Conservation (phyloP, 2,329 filamentous ascomycete species). For the Ilyonectria mors-panacis region DNA sequence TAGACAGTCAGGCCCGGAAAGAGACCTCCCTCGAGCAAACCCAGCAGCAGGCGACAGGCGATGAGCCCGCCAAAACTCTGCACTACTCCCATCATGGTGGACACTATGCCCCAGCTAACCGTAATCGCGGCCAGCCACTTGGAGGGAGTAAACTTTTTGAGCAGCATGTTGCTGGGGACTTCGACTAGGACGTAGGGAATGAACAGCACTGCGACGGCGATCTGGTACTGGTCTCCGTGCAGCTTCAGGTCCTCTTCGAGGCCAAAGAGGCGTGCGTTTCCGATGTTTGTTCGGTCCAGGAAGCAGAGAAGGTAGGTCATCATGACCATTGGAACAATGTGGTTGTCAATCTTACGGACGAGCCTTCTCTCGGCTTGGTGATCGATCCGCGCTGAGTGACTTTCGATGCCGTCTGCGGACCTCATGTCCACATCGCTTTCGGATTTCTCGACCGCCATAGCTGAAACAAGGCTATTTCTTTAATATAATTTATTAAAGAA, state of each 20-base stretch:
- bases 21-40: slow-evolving; percentile 49
- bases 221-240: slow-evolving; percentile 74
- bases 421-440: not conserved
- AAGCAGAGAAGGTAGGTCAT: slow-evolving; percentile 17
- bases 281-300: slow-evolving; percentile 63
- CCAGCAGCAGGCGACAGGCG: slow-evolving; percentile 63
- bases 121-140: slow-evolving; percentile 69
- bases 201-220: slow-evolving; percentile 72
- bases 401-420: not conserved
- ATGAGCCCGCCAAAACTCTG: slow-evolving; percentile 63
- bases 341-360: slow-evolving; percentile 22
- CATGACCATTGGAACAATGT: slow-evolving; percentile 27
- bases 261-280: slow-evolving; percentile 56
- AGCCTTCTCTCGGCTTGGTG: slow-evolving; percentile 11
- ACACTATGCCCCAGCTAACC: slow-evolving; percentile 68
- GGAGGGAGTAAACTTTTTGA: slow-evolving; percentile 68
- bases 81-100: slow-evolving; percentile 68
- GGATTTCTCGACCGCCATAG: not conserved
- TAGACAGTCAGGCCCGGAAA: slow-evolving; percentile 72
- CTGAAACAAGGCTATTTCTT: not conserved
- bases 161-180: slow-evolving; percentile 69
- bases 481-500: not conserved
- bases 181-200: slow-evolving; percentile 70
- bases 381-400: not conserved
- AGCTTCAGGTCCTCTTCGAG: slow-evolving; percentile 68